A percentile compares a stretch with the other conserved stretches of the same genome.
Conservation (phyloP, 2,329 filamentous ascomycete genomes). For the Bisporella sp. region DNA sequence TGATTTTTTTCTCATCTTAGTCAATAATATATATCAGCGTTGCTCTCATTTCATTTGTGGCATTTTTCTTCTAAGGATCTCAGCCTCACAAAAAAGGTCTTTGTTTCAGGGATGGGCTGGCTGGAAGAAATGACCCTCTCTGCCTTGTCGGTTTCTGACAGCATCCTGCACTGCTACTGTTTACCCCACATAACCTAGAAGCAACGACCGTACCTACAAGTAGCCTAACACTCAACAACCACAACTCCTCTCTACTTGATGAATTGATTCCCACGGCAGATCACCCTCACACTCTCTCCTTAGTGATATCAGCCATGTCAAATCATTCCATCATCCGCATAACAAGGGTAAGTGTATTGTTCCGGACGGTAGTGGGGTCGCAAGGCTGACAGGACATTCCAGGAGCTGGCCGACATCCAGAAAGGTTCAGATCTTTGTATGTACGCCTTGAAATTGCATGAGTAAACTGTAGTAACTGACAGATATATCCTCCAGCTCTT, state of each 20-base stretch:
- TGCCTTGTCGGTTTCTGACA: too few species aligned
- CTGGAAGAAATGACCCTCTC: too few species aligned
- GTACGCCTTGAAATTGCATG: slow-evolving; percentile 25
- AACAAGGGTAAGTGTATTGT: slow-evolving; percentile 56
- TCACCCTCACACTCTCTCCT: not conserved
- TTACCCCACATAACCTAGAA: too few species aligned
- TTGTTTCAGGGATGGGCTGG: too few species aligned
- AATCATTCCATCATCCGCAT: slow-evolving; percentile 87
- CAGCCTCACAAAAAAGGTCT: too few species aligned
- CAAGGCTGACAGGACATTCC: slow-evolving; percentile 29
- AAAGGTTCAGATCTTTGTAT: slow-evolving; percentile 76
- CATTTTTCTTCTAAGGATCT: too few species aligned
- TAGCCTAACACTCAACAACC: too few species aligned
- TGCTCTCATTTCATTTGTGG: too few species aligned
- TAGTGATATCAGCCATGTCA: slow-evolving; percentile 44
- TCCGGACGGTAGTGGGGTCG: slow-evolving; percentile 18
- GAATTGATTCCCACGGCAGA: not conserved
- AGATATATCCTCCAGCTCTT: slow-evolving; percentile 49
- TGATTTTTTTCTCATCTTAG: too few species aligned
- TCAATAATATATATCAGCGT: too few species aligned
- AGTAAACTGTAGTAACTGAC: slow-evolving; percentile 10
- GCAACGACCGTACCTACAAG: too few species aligned
- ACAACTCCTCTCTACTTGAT: not conserved
- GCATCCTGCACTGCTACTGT: too few species aligned
- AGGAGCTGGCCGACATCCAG: slow-evolving; percentile 85